Evolutionary conservation across 768 basidiomycete species (phyloP).

Genomic region (Multifurca ochricompacta): DNA sequence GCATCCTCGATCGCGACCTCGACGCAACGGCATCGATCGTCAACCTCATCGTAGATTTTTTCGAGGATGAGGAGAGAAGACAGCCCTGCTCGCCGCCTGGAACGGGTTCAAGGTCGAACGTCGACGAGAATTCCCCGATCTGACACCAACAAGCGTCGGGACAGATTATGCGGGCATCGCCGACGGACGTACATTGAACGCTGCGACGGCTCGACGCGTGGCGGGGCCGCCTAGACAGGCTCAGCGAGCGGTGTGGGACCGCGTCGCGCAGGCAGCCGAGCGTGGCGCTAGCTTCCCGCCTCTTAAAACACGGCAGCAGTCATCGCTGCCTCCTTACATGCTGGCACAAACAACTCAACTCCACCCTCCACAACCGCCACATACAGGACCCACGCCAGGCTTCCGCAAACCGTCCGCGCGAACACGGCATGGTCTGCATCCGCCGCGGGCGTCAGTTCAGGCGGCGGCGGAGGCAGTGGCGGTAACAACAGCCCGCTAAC

Average conservation of each 20-base stretch:
- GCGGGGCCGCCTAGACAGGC: slow-evolving; percentile 43
- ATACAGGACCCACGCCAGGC: slow-evolving; percentile 28
- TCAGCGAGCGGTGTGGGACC: slow-evolving; percentile 72
- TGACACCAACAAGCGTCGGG: slow-evolving; percentile 50
- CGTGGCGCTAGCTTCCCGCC: slow-evolving; percentile 28
- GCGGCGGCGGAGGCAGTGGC: slow-evolving; percentile 17
- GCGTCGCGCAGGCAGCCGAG: slow-evolving; percentile 76
- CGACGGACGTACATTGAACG: slow-evolving; percentile 78
- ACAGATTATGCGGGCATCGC: slow-evolving; percentile 73
- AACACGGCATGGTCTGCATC: slow-evolving; percentile 23
- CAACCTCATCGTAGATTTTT: slow-evolving; percentile 62
- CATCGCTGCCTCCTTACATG: background rate
- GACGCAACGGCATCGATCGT: slow-evolving; percentile 72
- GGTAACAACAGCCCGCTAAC: slow-evolving; percentile 4
- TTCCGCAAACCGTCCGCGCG: slow-evolving; percentile 25
- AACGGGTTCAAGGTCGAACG: slow-evolving; percentile 84
- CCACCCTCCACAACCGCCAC: slow-evolving; percentile 24
- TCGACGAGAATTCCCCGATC: slow-evolving; percentile 79
- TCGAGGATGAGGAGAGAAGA: slow-evolving; percentile 80
- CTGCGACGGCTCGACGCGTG: slow-evolving; percentile 58
- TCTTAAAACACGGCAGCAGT: slow-evolving; percentile 21
- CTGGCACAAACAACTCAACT: slow-evolving; percentile 25
- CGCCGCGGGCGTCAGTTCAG: slow-evolving; percentile 22
- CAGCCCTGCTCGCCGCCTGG: slow-evolving; percentile 66
- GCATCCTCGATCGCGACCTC: slow-evolving; percentile 54